Evolutionary conservation across 371 early-diverging fungal genomes (phyloP).

Genomic region (Caulochytrium protostelioides): DNA sequence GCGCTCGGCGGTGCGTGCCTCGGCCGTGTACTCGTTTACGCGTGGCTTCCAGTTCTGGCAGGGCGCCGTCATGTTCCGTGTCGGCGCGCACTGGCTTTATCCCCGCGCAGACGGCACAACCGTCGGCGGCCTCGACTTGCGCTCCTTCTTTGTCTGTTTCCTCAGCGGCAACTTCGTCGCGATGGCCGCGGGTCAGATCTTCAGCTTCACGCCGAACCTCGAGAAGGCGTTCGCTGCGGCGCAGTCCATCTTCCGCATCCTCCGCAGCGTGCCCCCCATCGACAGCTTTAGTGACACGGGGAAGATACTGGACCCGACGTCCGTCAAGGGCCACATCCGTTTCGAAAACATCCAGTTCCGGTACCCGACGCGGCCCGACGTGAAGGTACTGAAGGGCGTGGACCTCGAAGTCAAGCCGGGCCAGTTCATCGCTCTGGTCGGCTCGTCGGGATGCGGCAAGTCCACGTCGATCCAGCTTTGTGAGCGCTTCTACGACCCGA

Average conservation of each 20-base stretch:
- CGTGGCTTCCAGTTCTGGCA: too few species aligned
- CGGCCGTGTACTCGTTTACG: too few species aligned
- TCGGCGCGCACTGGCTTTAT: too few species aligned
- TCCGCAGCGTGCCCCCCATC: slow-evolving; percentile 12
- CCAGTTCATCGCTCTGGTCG: slow-evolving; percentile 64
- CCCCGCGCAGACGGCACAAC: too few species aligned
- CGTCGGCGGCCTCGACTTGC: too few species aligned
- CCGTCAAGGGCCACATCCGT: slow-evolving; percentile 9
- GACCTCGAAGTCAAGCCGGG: slow-evolving; percentile 46
- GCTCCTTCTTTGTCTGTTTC: slow-evolving; percentile 14
- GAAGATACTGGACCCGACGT: slow-evolving; percentile 2
- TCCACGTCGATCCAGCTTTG: slow-evolving; percentile 59
- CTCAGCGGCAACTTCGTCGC: slow-evolving; percentile 14
- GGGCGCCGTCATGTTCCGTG: too few species aligned
- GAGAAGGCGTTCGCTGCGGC: slow-evolving; percentile 11
- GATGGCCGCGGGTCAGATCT: slow-evolving; percentile 11
- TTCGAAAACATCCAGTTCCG: slow-evolving; percentile 33
- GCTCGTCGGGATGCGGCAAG: slow-evolving; percentile 65
- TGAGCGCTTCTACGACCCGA: slow-evolving; percentile 66
- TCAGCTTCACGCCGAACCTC: slow-evolving; percentile 14
- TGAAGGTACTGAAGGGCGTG: slow-evolving; percentile 52
- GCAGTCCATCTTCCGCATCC: slow-evolving; percentile 8
- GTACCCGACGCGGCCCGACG: slow-evolving; percentile 63
- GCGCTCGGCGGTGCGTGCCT: too few species aligned
- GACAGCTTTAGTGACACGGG: slow-evolving; percentile 6